A percentile compares a stretch with the other conserved stretches of the same genome.
These are phyloP conservation scores for Furcasterigmium furcatum DNA, from an alignment of 2,329 filamentous ascomycete species.

Conservation along the genomic window DNA sequence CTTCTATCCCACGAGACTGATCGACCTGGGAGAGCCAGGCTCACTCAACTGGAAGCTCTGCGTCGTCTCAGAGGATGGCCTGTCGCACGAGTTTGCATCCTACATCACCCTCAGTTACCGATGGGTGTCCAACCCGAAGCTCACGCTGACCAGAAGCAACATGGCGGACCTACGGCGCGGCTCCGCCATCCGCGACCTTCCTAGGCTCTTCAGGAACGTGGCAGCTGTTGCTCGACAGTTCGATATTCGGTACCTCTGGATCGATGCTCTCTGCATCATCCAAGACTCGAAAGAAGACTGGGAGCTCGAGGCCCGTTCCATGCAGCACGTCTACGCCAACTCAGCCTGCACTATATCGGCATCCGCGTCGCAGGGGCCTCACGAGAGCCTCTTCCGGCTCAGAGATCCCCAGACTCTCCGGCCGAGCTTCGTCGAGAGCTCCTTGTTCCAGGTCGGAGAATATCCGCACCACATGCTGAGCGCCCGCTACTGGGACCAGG, in stretches of 20 bases:
- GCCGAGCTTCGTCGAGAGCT: neutral
- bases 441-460: neutral
- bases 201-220: slow-evolving; percentile 17
- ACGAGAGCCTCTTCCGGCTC: neutral
- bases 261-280: slow-evolving; percentile 24
- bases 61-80: neutral
- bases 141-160: slow-evolving; percentile 3
- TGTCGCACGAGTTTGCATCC: neutral
- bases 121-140: slow-evolving; percentile 8
- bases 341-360: slow-evolving; percentile 40
- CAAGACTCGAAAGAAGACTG: slow-evolving; percentile 17
- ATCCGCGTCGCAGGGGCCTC: neutral
- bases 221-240: slow-evolving; percentile 15
- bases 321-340: slow-evolving; percentile 22
- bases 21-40: neutral
- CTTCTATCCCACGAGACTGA: neutral
- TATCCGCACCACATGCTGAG: neutral
- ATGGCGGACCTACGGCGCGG: neutral
- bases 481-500: neutral
- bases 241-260: slow-evolving; percentile 20
- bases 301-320: slow-evolving; percentile 11
- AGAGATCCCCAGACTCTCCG: neutral
- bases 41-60: neutral
- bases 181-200: slow-evolving; percentile 6
- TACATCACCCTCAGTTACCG: slow-evolving; percentile 14